Evolutionary conservation across 352 stramenopile species (phyloP).

Genomic region (Peronospora destructor): DNA sequence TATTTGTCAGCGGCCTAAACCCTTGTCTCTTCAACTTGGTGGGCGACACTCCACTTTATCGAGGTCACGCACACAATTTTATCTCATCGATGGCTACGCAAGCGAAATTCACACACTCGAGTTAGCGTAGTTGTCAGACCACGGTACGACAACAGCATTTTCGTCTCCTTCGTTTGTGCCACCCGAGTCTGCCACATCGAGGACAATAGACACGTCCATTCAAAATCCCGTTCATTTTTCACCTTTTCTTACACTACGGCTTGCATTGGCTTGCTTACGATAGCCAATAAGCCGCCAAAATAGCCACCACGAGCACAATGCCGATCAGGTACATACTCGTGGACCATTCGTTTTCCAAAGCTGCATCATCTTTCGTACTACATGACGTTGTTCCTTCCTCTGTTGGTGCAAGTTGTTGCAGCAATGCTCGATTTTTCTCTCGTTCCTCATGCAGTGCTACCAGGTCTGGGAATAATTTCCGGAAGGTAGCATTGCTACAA

Average conservation of each 20-base stretch:
- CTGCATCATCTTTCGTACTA: slow-evolving; percentile 16
- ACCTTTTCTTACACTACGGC: slow-evolving; percentile 2
- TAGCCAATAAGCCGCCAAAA: slow-evolving; percentile 42
- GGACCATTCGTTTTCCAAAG: slow-evolving; percentile 23
- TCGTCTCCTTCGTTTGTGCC: too few relatives aligned
- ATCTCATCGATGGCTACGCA: too few relatives aligned
- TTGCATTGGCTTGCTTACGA: slow-evolving; percentile 21
- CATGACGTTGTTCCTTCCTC: slow-evolving; percentile 6
- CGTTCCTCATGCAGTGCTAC: slow-evolving; percentile 66
- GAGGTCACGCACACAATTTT: too few relatives aligned
- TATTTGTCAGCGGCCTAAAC: slow-evolving; percentile 1
- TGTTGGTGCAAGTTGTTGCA: slow-evolving; percentile 23
- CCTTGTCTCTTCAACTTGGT: too few relatives aligned
- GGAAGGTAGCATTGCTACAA: slow-evolving; percentile 69
- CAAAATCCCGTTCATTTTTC: slow-evolving; percentile 9
- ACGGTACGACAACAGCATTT: neutral
- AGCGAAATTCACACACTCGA: slow-evolving; percentile 16
- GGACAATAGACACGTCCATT: too few relatives aligned
- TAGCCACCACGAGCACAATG: slow-evolving; percentile 33
- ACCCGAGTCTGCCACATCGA: neutral
- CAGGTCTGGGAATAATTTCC: slow-evolving; percentile 86
- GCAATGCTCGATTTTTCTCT: slow-evolving; percentile 38
- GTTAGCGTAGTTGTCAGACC: slow-evolving; percentile 22
- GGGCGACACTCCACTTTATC: too few relatives aligned
- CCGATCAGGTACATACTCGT: slow-evolving; percentile 35